phyloP scores from a whole-genome alignment of 495 filamentous ascomycete genomes.

The Lasiosphaeris hirsuta region DNA sequence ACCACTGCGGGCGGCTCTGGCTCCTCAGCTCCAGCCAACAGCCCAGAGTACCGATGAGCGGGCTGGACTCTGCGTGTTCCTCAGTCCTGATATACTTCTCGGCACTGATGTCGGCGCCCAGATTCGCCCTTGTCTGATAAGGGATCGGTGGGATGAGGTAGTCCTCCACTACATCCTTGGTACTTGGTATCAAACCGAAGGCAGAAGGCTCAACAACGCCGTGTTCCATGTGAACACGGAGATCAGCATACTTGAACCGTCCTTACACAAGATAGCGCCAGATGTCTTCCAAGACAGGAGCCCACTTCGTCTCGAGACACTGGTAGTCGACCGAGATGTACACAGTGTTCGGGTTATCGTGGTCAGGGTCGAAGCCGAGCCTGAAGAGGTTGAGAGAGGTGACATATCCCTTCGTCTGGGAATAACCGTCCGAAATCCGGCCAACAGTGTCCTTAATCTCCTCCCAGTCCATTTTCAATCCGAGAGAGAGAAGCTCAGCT shows the following conservation, averaged over 20 bases:
- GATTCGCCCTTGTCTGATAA: neutral
- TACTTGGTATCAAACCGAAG: neutral
- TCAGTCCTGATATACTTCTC: neutral
- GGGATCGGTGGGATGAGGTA: neutral
- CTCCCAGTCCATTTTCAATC: neutral
- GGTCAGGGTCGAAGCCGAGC: neutral
- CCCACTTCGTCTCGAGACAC: neutral
- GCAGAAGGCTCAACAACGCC: neutral
- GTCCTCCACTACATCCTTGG: neutral
- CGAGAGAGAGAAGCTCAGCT: neutral
- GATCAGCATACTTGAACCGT: neutral
- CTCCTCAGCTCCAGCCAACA: conserved; percentile 3
- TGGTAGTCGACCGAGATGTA: neutral
- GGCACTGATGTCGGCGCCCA: neutral
- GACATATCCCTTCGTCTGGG: neutral
- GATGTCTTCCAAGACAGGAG: neutral
- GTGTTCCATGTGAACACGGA: conserved; percentile 1
- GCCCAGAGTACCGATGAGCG: neutral
- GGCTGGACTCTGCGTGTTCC: neutral
- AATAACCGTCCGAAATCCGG: neutral
- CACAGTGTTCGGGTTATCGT: conserved; percentile 2
- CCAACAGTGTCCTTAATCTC: neutral
- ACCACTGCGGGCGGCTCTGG: neutral
- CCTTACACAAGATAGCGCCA: neutral
- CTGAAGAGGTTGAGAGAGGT: neutral